These are phyloP conservation scores for Ilyonectria mors-panacis DNA, from an alignment of 2,329 filamentous ascomycete genomes.

Conservation along the genomic window DNA sequence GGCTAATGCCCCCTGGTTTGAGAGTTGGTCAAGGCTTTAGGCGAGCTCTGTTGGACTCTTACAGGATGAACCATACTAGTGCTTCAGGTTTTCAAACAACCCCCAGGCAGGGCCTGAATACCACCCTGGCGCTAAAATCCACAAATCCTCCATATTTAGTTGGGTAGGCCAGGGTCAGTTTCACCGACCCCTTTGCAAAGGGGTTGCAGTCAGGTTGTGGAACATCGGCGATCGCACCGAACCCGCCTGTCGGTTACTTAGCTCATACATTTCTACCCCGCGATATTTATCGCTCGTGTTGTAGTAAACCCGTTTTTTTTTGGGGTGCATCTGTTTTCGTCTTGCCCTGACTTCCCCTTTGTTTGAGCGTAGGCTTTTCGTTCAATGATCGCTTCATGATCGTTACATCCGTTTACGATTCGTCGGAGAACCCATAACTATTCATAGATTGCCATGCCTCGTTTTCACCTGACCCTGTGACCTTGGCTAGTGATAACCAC, in stretches of 20 bases:
- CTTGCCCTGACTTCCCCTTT: background rate
- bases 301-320: background rate
- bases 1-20: slow-evolving; percentile 20
- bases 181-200: background rate
- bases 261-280: background rate
- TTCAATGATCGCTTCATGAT: slow-evolving; percentile 11
- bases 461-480: background rate
- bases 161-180: background rate
- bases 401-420: background rate
- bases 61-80: slow-evolving; percentile 24
- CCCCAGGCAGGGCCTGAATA: slow-evolving; percentile 11
- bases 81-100: slow-evolving; percentile 14
- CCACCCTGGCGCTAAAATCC: background rate
- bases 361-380: slow-evolving; percentile 12
- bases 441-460: background rate
- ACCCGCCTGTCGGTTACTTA: slow-evolving; percentile 7
- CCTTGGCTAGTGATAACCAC: background rate
- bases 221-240: slow-evolving; percentile 1
- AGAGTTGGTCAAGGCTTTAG: background rate
- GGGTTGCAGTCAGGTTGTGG: slow-evolving; percentile 2
- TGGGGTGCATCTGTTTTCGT: background rate
- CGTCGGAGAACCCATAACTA: background rate
- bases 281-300: background rate
- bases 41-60: background rate
- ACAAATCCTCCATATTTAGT: background rate